Evolutionary conservation across 805 yeast species (phyloP).

Genomic region (Saccharomycopsis sp.): DNA sequence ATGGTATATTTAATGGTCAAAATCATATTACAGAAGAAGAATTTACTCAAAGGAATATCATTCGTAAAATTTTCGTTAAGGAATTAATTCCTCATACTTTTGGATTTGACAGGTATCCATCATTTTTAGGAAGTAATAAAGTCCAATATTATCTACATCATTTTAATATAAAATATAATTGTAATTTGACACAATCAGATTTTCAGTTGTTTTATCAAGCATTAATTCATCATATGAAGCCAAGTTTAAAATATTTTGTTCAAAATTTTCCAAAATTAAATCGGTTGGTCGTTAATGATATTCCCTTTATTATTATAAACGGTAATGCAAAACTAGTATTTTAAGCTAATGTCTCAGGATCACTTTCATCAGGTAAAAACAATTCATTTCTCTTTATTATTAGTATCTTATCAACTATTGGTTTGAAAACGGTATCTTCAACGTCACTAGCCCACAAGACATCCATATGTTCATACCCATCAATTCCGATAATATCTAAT

Average conservation of each 20-base stretch:
- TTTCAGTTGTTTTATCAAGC: constrained; percentile 8
- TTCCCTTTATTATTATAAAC: constrained; percentile 8
- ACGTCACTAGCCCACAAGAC: constrained; percentile 81
- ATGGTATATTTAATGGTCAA: background rate
- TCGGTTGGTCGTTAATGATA: constrained; percentile 16
- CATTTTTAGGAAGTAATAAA: constrained; percentile 6
- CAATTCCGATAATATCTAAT: constrained; percentile 49
- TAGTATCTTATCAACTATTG: constrained; percentile 4
- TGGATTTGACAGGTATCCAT: constrained; percentile 17
- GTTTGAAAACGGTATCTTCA: constrained; percentile 34
- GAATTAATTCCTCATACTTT: constrained; percentile 16
- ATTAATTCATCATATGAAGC: constrained; percentile 14
- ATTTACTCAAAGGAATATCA: constrained; percentile 5
- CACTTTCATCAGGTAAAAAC: constrained; percentile 2
- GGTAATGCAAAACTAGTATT: background rate
- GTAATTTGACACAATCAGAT: constrained; percentile 1
- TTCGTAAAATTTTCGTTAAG: constrained; percentile 5
- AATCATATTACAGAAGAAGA: constrained; percentile 4
- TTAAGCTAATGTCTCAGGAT: constrained; percentile 3
- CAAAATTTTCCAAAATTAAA: constrained; percentile 8
- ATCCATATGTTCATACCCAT: constrained; percentile 79
- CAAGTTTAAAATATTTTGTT: constrained; percentile 1
- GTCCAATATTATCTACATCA: constrained; percentile 1
- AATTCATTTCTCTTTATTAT: constrained; percentile 2
- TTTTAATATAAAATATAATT: constrained; percentile 3